Conservation (phyloP, 805 yeast genomes). For the Kurtzmaniella cleridarum region DNA sequence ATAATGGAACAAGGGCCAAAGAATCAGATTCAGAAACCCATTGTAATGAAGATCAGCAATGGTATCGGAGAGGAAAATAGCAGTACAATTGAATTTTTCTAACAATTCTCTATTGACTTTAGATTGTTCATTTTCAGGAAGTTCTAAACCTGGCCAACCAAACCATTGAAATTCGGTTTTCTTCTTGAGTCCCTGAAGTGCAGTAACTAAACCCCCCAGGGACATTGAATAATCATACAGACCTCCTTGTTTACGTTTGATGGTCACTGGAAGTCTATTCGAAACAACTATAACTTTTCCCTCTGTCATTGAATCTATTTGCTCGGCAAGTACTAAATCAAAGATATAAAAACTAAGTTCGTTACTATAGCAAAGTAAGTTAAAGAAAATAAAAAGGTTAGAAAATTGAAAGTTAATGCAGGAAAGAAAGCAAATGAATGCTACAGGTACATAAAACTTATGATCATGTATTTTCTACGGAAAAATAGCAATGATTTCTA, state of each 20-base stretch:
- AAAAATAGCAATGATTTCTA: too few relatives aligned
- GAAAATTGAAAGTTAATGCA: too few relatives aligned
- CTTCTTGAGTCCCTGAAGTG: conserved; percentile 84
- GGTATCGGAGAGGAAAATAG: conserved; percentile 81
- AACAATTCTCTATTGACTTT: conserved; percentile 65
- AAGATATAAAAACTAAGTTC: too few relatives aligned
- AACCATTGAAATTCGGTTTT: conserved; percentile 88
- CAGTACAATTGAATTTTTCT: conserved; percentile 81
- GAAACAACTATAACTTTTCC: conserved; percentile 89
- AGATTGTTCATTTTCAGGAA: conserved; percentile 70
- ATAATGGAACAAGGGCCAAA: conserved; percentile 98
- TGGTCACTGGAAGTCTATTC: conserved; percentile 92
- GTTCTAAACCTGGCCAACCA: conserved; percentile 92
- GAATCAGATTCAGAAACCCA: conserved; percentile 88
- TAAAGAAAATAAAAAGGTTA: too few relatives aligned
- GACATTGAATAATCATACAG: conserved; percentile 84
- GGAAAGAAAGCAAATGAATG: too few relatives aligned
- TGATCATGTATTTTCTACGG: too few relatives aligned
- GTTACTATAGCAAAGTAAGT: too few relatives aligned
- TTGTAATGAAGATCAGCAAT: conserved; percentile 95
- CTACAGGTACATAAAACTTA: too few relatives aligned
- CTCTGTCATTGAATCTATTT: conserved; percentile 6
- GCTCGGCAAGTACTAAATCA: too few relatives aligned
- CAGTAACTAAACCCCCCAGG: conserved; percentile 96
- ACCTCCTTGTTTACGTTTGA: conserved; percentile 57